Conservation (phyloP, 495 filamentous ascomycete species). For the Hyaloscypha variabilis region DNA sequence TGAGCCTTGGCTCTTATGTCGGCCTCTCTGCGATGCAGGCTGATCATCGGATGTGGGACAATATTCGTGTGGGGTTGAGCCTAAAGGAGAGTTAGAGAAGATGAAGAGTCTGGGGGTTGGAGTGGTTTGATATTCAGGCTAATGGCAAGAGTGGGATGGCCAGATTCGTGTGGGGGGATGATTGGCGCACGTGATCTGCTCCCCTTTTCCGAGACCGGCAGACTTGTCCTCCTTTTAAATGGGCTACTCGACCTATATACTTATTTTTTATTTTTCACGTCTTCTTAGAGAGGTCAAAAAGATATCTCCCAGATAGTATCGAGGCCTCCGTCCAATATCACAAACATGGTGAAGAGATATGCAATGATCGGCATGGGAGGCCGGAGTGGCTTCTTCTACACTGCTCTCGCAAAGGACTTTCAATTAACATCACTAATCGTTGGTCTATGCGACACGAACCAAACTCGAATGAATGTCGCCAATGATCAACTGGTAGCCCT, state of each 20-base stretch:
- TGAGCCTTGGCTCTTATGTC: too few species aligned
- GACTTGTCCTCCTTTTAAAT: not conserved
- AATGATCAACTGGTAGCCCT: constrained; percentile 38
- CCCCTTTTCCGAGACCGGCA: not conserved
- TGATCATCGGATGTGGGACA: too few species aligned
- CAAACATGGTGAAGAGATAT: constrained; percentile 28
- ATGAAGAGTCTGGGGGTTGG: too few species aligned
- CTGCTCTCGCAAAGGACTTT: constrained; percentile 52
- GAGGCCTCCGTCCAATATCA: not conserved
- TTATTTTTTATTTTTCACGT: too few species aligned
- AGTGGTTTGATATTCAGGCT: not conserved
- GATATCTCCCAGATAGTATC: too few species aligned
- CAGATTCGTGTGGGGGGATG: not conserved
- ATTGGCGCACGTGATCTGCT: not conserved
- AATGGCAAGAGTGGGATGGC: not conserved
- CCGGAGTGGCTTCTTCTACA: constrained; percentile 57
- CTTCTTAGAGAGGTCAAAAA: too few species aligned
- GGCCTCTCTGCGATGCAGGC: too few species aligned
- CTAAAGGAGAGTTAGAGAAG: too few species aligned
- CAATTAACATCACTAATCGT: constrained; percentile 48
- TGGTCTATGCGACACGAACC: constrained; percentile 52
- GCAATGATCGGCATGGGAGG: constrained; percentile 48
- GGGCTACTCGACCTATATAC: too few species aligned
- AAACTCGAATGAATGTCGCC: constrained; percentile 47
- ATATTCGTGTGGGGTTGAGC: too few species aligned